Conservation (phyloP, 2,329 filamentous ascomycete genomes). For the Aureobasidium sp. region DNA sequence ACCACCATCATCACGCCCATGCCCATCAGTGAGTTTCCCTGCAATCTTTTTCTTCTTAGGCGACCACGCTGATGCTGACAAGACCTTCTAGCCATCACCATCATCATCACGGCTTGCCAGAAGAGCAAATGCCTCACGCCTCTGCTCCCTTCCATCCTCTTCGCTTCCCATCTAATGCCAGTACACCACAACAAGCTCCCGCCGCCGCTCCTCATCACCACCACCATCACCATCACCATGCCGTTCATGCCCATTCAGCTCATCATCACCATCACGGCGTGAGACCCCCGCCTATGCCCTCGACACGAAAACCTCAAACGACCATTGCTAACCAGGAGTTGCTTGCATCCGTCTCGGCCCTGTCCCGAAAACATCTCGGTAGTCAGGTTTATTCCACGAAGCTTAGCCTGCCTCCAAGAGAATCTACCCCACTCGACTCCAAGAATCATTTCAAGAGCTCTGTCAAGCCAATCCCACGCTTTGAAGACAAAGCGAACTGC, state of each 20-base stretch:
- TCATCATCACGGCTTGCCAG: constrained; percentile 27
- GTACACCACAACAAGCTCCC: constrained; percentile 23
- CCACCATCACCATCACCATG: constrained; percentile 36
- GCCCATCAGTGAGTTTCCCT: constrained; percentile 14
- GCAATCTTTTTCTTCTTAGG: not conserved
- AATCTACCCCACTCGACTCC: constrained; percentile 36
- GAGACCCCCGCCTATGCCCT: constrained; percentile 25
- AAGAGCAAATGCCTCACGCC: constrained; percentile 18
- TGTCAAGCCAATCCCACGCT: constrained; percentile 68
- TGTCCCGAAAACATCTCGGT: constrained; percentile 73
- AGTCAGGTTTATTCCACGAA: constrained; percentile 72
- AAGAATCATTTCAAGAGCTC: constrained; percentile 53
- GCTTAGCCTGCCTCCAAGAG: constrained; percentile 43
- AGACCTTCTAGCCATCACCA: constrained; percentile 22
- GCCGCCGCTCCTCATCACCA: constrained; percentile 35
- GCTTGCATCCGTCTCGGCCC: constrained; percentile 61
- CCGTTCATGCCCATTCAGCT: constrained; percentile 30
- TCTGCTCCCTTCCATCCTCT: constrained; percentile 26
- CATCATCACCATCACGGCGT: constrained; percentile 32
- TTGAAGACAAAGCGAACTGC: constrained; percentile 76
- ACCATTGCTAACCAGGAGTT: constrained; percentile 63
- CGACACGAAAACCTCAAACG: constrained; percentile 55
- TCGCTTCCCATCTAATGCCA: constrained; percentile 28
- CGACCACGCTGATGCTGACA: constrained; percentile 9
- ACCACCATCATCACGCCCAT: constrained; percentile 36